Evolutionary conservation across 2,329 filamentous ascomycete species (phyloP).

Genomic region (Fusarium longipes): DNA sequence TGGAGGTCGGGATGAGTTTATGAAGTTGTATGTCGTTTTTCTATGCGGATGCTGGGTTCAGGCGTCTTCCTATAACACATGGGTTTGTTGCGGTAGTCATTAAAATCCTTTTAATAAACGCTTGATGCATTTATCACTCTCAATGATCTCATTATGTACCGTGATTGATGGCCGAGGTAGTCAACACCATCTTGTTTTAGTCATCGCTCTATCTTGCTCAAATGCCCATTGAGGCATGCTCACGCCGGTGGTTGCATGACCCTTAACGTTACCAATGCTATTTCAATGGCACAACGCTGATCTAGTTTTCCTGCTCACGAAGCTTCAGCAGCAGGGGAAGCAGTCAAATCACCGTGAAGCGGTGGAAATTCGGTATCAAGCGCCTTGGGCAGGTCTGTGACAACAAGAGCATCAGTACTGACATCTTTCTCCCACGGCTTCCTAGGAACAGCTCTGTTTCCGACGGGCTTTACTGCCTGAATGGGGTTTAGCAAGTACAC

Average conservation of each 20-base stretch:
- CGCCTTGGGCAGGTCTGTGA: slow-evolving; percentile 39
- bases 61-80: slow-evolving; percentile 28
- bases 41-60: slow-evolving; percentile 31
- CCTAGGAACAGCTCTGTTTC: slow-evolving; percentile 59
- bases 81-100: slow-evolving; percentile 37
- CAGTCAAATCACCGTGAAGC: slow-evolving; percentile 29
- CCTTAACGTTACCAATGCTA: slow-evolving; percentile 26
- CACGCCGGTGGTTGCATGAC: not conserved
- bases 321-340: slow-evolving; percentile 2
- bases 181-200: not conserved
- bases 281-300: slow-evolving; percentile 2
- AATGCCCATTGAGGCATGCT: not conserved
- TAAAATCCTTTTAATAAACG: slow-evolving; percentile 40
- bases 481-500: slow-evolving; percentile 9
- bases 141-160: not conserved
- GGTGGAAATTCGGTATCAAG: slow-evolving; percentile 54
- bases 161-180: not conserved
- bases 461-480: slow-evolving; percentile 61
- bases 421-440: slow-evolving; percentile 83
- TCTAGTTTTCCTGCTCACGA: not conserved
- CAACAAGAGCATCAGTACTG: slow-evolving; percentile 22
- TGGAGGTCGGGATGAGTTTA: slow-evolving; percentile 31
- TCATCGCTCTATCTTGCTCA: not conserved
- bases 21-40: slow-evolving; percentile 43
- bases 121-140: slow-evolving; percentile 36